Conservation (phyloP, 805 yeast species). For the Ascoidea tarda region DNA sequence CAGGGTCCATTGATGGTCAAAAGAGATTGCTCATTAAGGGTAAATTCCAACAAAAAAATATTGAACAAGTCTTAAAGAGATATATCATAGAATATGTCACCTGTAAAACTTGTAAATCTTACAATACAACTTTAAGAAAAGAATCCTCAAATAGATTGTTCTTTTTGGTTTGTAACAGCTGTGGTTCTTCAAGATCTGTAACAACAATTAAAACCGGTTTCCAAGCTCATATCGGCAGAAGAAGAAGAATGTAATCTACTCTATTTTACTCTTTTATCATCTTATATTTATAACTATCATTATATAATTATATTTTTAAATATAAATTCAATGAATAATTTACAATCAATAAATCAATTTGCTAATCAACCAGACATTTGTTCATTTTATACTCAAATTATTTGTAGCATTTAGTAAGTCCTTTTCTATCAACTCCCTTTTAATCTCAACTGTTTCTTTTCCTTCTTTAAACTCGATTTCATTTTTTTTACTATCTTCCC, state of each 20-base stretch:
- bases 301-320: no score
- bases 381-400: background rate
- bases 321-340: background rate
- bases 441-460: constrained; percentile 22
- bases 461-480: constrained; percentile 18
- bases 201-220: constrained; percentile 97
- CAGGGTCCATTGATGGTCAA: constrained; percentile 97
- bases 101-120: constrained; percentile 97
- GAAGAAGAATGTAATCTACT: constrained; percentile 40
- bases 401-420: background rate
- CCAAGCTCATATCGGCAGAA: constrained; percentile 94
- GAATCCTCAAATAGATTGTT: constrained; percentile 94
- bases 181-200: constrained; percentile 96
- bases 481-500: constrained; percentile 23
- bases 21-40: constrained; percentile 96
- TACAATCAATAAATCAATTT: background rate
- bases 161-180: constrained; percentile 93
- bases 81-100: constrained; percentile 95
- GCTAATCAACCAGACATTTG: background rate
- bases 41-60: constrained; percentile 93
- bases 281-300: background rate
- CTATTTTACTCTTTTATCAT: background rate
- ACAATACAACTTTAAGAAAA: constrained; percentile 90
- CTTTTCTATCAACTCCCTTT: background rate
- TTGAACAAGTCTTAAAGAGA: constrained; percentile 92